Conservation (phyloP, 306 rosid genomes). For the Purshia tridentata region DNA sequence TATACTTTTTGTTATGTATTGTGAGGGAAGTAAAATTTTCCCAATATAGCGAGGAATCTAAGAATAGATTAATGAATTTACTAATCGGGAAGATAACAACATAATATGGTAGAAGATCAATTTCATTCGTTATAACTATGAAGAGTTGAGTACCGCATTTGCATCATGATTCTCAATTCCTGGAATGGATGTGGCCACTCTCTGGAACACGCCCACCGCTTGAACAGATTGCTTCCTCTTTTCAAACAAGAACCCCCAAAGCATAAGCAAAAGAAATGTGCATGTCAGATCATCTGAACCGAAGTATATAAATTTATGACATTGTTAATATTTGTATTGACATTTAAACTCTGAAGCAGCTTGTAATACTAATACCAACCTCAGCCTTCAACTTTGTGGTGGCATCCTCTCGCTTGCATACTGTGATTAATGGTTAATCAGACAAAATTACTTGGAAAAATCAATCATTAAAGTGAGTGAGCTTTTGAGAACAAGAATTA, state of each 20-base stretch:
- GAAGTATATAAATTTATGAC: background rate
- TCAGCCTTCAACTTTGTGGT: constrained; percentile 65
- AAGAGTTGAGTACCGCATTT: constrained; percentile 54
- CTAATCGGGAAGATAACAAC: background rate
- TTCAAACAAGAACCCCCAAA: constrained; percentile 27
- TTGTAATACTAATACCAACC: constrained; percentile 45
- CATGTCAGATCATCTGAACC: background rate
- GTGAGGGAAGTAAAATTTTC: background rate
- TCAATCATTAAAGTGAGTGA: background rate
- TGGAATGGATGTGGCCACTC: constrained; percentile 74
- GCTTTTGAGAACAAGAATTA: constrained; percentile 29
- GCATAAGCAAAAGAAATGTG: background rate
- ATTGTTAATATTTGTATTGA: background rate
- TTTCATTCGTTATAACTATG: no score
- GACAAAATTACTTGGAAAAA: constrained; percentile 15
- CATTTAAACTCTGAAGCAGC: constrained; percentile 7
- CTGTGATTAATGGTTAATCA: constrained; percentile 42
- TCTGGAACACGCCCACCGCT: constrained; percentile 59
- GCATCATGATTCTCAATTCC: constrained; percentile 83
- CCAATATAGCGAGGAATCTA: background rate
- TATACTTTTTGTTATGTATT: no score
- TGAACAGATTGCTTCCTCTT: constrained; percentile 81
- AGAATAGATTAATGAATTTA: background rate
- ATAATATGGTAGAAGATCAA: background rate
- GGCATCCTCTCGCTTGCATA: constrained; percentile 68